Evolutionary conservation across 768 basidiomycete genomes (phyloP).

Genomic region (Russula brevipes): DNA sequence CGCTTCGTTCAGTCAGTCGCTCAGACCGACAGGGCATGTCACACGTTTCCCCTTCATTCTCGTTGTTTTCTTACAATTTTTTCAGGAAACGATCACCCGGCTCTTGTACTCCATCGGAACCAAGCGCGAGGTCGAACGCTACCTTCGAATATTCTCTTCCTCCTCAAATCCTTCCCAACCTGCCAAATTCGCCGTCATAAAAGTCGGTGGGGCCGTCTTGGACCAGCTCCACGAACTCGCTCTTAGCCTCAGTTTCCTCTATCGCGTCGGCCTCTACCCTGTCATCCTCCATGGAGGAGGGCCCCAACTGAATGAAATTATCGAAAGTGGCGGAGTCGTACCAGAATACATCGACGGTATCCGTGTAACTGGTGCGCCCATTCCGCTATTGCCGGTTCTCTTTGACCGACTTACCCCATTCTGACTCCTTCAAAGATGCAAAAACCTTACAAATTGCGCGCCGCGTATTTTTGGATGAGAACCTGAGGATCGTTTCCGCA

Average conservation of each 20-base stretch:
- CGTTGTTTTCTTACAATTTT: background rate
- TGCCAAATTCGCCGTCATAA: slow-evolving; percentile 96
- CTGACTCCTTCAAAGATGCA: slow-evolving; percentile 52
- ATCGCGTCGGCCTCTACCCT: slow-evolving; percentile 96
- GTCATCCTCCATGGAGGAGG: slow-evolving; percentile 96
- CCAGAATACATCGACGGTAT: slow-evolving; percentile 98
- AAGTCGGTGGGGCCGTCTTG: slow-evolving; percentile 94
- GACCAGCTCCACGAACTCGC: slow-evolving; percentile 91
- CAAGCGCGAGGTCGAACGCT: slow-evolving; percentile 95
- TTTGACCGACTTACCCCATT: no score
- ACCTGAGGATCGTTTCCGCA: slow-evolving; percentile 88
- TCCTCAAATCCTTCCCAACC: slow-evolving; percentile 83
- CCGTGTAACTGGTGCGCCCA: slow-evolving; percentile 76
- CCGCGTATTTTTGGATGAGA: slow-evolving; percentile 95
- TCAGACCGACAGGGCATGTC: slow-evolving; percentile 68
- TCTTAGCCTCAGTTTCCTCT: slow-evolving; percentile 91
- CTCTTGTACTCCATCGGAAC: slow-evolving; percentile 95
- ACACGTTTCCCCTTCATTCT: background rate
- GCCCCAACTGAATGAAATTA: slow-evolving; percentile 90
- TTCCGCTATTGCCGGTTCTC: background rate
- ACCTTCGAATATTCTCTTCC: slow-evolving; percentile 97
- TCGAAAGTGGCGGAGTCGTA: slow-evolving; percentile 87
- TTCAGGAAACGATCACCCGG: slow-evolving; percentile 92
- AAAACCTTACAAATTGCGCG: slow-evolving; percentile 94
- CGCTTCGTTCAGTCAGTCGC: slow-evolving; percentile 56